These are phyloP conservation scores for Schizochytrium sp. DNA, from an alignment of 108 stramenopile genomes.

Conservation along the genomic window DNA sequence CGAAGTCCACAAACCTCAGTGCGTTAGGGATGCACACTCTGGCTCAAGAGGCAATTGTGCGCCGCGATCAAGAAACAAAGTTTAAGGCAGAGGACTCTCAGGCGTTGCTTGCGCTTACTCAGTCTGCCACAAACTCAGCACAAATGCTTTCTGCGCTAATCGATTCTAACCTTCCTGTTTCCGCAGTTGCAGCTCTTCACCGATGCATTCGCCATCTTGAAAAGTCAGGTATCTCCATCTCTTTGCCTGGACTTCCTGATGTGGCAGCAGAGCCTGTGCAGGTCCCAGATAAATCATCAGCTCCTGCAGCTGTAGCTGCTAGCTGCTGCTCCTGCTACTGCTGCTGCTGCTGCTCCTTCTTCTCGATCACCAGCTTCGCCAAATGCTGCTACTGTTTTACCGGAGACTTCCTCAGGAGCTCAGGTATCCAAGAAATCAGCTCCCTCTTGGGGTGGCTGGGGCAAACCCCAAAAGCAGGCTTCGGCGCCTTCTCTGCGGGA, in stretches of 20 bases:
- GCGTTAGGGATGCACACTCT: not conserved
- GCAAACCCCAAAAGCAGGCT: not conserved
- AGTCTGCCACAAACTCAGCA: not conserved
- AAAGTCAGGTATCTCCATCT: not conserved
- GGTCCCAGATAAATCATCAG: not conserved
- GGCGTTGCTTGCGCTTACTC: not conserved
- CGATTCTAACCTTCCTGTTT: not conserved
- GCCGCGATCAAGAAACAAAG: not conserved
- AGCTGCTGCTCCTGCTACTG: not conserved
- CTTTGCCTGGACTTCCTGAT: not conserved
- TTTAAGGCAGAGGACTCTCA: not conserved
- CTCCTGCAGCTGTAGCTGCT: not conserved
- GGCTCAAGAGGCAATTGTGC: not conserved
- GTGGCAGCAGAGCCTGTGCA: not conserved
- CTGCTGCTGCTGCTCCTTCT: not conserved
- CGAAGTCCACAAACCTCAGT: not conserved
- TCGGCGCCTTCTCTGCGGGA: not conserved
- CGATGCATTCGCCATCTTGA: not conserved
- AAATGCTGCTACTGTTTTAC: not conserved
- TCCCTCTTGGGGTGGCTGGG: constrained; percentile 6
- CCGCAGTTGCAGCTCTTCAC: not conserved
- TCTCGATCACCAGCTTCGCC: no score
- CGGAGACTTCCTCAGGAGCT: not conserved
- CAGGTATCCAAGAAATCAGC: not conserved
- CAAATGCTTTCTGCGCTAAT: not conserved